Evolutionary conservation across 108 stramenopile genomes (phyloP).

Genomic region (Bacterosira constricta): DNA sequence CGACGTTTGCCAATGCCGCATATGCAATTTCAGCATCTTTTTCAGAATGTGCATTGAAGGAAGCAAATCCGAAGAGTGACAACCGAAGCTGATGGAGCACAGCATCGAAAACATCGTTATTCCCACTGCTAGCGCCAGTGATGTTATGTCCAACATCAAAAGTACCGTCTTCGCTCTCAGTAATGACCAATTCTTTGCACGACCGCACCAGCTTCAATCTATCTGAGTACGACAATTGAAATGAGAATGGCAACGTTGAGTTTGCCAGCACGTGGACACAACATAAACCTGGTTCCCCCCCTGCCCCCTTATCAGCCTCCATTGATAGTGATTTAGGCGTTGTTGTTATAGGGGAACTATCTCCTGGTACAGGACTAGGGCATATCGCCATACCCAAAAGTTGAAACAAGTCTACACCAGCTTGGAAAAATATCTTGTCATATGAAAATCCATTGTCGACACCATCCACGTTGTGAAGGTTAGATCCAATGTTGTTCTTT

Average conservation of each 20-base stretch:
- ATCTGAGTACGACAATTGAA: conserved; percentile 28
- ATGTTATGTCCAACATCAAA: not conserved
- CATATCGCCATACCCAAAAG: conserved; percentile 33
- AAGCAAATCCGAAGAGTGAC: conserved; percentile 33
- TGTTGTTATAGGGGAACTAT: not conserved
- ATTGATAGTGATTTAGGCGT: not conserved
- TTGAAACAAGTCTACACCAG: conserved; percentile 25
- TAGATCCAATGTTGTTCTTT: not conserved
- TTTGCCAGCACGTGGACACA: no score
- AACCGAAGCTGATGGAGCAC: conserved; percentile 10
- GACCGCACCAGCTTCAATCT: conserved; percentile 23
- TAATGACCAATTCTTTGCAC: conserved; percentile 20
- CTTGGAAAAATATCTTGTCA: no score
- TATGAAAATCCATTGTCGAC: not conserved
- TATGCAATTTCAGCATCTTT: conserved; percentile 17
- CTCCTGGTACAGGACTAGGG: not conserved
- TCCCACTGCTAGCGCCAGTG: no score
- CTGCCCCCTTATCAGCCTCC: not conserved
- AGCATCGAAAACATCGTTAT: not conserved
- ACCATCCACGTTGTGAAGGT: not conserved
- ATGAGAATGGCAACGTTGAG: conserved; percentile 30
- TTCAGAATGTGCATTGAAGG: conserved; percentile 17
- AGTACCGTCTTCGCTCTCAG: conserved; percentile 6
- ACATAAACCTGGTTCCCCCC: not conserved
- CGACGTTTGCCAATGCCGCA: conserved; percentile 16